Conservation (phyloP, 768 basidiomycete genomes). For the Xanthoconium purpureum region DNA sequence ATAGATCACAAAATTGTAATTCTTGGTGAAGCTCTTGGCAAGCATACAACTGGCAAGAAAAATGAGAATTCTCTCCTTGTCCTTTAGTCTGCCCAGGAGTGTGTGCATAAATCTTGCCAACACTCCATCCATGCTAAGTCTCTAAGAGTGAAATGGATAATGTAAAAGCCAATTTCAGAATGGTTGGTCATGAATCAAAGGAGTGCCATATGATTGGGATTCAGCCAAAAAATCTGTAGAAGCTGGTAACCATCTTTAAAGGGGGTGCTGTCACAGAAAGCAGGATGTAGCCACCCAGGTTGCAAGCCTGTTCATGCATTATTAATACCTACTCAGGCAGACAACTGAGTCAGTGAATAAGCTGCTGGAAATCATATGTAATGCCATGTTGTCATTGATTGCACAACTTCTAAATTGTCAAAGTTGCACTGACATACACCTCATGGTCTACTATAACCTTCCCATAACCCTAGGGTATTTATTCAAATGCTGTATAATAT, state of each 20-base stretch:
- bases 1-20: not conserved
- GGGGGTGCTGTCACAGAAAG: not conserved
- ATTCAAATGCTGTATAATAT: too few relatives aligned
- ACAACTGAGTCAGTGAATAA: slow-evolving; percentile 1
- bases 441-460: too few relatives aligned
- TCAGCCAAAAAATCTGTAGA: not conserved
- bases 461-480: too few relatives aligned
- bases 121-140: accelerated
- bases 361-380: too few relatives aligned
- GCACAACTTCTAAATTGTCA: too few relatives aligned
- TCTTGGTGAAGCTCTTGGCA: not conserved
- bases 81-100: not conserved
- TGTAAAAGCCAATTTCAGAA: slow-evolving; percentile 1
- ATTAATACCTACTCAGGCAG: not conserved
- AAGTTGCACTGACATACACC: too few relatives aligned
- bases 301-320: not conserved
- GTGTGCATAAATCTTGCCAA: not conserved
- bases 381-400: too few relatives aligned
- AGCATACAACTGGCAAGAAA: not conserved
- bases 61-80: not conserved
- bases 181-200: not conserved
- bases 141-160: not conserved
- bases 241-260: not conserved
- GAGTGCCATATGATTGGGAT: not conserved
- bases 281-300: not conserved